Base-by-base conservation (phyloP, 768 basidiomycete species). In the Suillus brevipes region DNA sequence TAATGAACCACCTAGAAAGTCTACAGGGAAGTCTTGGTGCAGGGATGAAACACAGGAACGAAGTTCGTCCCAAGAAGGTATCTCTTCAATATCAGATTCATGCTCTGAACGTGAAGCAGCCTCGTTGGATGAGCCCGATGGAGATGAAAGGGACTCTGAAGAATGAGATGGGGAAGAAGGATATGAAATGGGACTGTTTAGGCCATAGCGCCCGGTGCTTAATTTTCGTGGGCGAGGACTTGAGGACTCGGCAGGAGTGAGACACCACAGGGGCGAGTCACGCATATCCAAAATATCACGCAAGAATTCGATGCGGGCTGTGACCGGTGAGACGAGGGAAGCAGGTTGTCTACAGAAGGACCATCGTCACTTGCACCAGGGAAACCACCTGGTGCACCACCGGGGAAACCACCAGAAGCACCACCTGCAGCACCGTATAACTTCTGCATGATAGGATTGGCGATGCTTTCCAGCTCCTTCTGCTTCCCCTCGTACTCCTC, bases 401-500 rank as follows among this genome's bases (percentile, higher is more conserved):
- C 88, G 64, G 89, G 87, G 79, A 86, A 80, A 18, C 84, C 84
- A 62, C 85, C 87, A 45, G 82, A 78, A 45, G 78, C 79, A 71
- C 79, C 85, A 67, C 88, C 89, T 8, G 79, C 77, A 60, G 77
- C 81, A 40, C 81, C 74, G 77, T 97, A 96, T 31, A 96, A 84
- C 71, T 83, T 85, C 76, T 84, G 84, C 85, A 87, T 86, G 72
- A 89, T 88, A 13, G 88, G 88, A 77, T 87, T 92, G 71, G 94
- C 92, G 70, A 96, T 74, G 20, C 73, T 79, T 82, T 97, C 95
- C 60, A 98, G 83, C 80, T 97, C 95, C 84, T 96, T 96, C 77
- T 96, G 95, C 81, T 88, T 91, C 73, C 84, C 84, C 78, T 92
- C 92, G 80, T 96, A 95, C 81, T 98, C 96, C 74, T 95, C 93